Evolutionary conservation across 306 rosid genomes (phyloP).

Genomic region (Argentina anserina): DNA sequence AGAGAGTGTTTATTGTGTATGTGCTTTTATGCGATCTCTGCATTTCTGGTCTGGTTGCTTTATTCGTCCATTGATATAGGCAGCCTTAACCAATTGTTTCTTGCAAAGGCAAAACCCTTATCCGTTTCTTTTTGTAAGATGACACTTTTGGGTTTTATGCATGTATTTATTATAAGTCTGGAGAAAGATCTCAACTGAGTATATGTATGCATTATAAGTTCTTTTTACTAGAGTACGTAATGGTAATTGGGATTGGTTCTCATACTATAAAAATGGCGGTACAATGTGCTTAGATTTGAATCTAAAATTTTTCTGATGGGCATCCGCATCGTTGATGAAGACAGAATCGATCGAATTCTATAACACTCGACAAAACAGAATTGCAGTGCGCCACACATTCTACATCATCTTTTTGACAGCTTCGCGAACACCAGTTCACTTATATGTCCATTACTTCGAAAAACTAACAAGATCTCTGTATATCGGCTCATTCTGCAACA

Average conservation of each 20-base stretch:
- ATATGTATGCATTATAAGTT: constrained; percentile 5
- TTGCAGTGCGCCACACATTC: too few relatives aligned
- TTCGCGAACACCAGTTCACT: too few relatives aligned
- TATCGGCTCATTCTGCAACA: background rate
- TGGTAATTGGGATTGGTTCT: background rate
- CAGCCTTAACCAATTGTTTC: constrained; percentile 43
- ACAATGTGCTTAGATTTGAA: background rate
- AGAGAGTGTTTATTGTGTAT: constrained; percentile 27
- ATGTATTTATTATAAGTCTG: constrained; percentile 24
- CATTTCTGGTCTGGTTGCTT: constrained; percentile 41
- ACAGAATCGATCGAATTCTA: too few relatives aligned
- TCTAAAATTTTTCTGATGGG: background rate
- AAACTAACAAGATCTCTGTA: background rate
- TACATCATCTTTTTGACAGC: background rate
- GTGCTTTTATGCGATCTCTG: constrained; percentile 19
- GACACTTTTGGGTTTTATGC: constrained; percentile 17
- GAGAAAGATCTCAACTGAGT: constrained; percentile 6
- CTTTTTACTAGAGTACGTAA: background rate
- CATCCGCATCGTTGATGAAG: background rate
- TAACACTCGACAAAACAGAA: background rate
- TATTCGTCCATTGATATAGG: constrained; percentile 48
- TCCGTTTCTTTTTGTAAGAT: constrained; percentile 26
- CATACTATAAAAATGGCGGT: background rate
- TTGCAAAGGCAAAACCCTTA: constrained; percentile 47
- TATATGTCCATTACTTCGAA: background rate